Evolutionary conservation across 2,329 filamentous ascomycete genomes (phyloP).

Genomic region (Exophiala xenobiotica): DNA sequence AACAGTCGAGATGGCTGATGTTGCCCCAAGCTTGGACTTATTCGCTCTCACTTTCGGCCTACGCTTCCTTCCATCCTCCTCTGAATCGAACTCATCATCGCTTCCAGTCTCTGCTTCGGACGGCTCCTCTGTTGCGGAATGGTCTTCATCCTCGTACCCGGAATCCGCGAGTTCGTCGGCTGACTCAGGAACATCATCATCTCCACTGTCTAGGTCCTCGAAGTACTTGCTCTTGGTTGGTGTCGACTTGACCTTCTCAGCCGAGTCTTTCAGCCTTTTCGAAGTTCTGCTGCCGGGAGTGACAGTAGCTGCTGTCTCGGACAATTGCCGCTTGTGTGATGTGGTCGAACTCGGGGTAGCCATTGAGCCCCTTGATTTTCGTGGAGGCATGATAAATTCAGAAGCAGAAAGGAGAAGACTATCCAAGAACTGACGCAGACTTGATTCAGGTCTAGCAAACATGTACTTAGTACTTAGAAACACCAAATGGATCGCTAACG

Average conservation of each 20-base stretch:
- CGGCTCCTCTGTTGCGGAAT: constrained; percentile 29
- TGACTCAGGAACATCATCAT: constrained; percentile 32
- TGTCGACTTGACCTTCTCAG: constrained; percentile 33
- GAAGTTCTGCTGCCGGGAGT: constrained; percentile 26
- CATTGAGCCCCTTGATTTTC: constrained; percentile 17
- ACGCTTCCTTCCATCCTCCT: constrained; percentile 31
- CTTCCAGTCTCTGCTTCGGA: constrained; percentile 20
- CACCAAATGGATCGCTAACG: background rate
- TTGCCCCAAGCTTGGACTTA: constrained; percentile 22
- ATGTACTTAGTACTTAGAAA: too few species aligned
- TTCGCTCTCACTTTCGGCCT: constrained; percentile 16
- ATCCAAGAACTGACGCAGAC: background rate
- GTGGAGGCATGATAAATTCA: constrained; percentile 12
- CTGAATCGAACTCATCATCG: constrained; percentile 35
- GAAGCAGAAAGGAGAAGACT: background rate
- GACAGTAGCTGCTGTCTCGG: constrained; percentile 8
- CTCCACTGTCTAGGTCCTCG: constrained; percentile 31
- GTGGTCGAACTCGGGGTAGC: constrained; percentile 10
- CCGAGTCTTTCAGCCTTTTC: constrained; percentile 27
- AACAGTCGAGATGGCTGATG: constrained; percentile 29
- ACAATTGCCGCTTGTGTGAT: constrained; percentile 26
- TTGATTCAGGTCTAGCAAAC: background rate
- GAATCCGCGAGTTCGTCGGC: constrained; percentile 33
- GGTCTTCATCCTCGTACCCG: constrained; percentile 42
- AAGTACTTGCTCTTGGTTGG: constrained; percentile 55